phyloP scores from a whole-genome alignment of 805 yeast genomes.

The Yarrowia deformans region DNA sequence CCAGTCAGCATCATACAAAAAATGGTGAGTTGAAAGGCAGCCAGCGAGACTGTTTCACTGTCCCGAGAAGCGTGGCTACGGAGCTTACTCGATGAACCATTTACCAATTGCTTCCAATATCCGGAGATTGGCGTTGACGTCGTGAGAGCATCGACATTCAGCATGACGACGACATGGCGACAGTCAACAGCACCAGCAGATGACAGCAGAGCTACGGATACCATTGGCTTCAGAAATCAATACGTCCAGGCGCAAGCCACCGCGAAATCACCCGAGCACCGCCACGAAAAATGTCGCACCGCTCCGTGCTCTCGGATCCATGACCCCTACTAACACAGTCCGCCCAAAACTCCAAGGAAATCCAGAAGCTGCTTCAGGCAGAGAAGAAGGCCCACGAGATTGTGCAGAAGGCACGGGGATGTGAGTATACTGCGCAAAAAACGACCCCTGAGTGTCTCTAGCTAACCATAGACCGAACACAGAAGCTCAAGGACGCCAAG shows the following conservation, averaged over 20 bases:
- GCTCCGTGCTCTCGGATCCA: neutral
- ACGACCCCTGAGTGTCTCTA: neutral
- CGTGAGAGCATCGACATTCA: neutral
- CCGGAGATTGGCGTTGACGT: neutral
- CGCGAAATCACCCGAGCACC: too few species aligned
- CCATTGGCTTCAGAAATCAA: too few species aligned
- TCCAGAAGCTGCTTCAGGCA: constrained; percentile 78
- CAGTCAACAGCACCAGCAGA: neutral
- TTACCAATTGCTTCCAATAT: neutral
- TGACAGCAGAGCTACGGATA: neutral
- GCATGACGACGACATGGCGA: neutral
- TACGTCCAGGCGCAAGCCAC: too few species aligned
- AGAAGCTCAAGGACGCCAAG: constrained; percentile 91
- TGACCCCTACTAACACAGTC: constrained; percentile 47
- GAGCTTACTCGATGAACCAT: neutral
- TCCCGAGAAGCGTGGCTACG: neutral
- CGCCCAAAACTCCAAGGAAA: constrained; percentile 61
- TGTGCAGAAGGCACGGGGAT: constrained; percentile 90
- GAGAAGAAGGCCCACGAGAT: constrained; percentile 98
- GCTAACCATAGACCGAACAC: constrained; percentile 66
- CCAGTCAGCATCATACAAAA: constrained; percentile 20
- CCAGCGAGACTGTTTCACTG: neutral
- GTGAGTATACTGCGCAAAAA: constrained; percentile 53
- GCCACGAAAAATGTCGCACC: neutral
- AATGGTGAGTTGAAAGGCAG: constrained; percentile 25